Evolutionary conservation across 805 yeast genomes (phyloP).

Genomic region (Wickerhamiella lipophila): DNA sequence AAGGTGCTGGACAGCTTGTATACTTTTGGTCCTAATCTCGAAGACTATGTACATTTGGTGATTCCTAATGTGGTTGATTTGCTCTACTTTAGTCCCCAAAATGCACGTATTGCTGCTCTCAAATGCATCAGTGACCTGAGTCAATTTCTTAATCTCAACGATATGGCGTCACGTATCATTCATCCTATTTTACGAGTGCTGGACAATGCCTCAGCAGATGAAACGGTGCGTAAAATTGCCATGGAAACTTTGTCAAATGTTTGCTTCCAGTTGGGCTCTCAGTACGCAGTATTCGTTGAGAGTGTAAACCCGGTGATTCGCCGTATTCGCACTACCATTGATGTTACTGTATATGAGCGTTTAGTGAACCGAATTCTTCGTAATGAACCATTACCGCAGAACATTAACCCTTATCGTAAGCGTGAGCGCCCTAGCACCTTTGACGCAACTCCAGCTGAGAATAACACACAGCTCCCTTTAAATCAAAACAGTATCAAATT

Average conservation of each 20-base stretch:
- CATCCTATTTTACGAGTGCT: constrained; percentile 74
- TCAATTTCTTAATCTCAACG: constrained; percentile 56
- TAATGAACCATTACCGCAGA: constrained; percentile 78
- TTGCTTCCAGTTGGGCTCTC: constrained; percentile 68
- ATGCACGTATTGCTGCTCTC: constrained; percentile 59
- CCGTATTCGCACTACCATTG: constrained; percentile 11
- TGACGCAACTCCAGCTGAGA: constrained; percentile 50
- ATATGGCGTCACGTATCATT: constrained; percentile 80
- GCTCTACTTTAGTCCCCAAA: constrained; percentile 55
- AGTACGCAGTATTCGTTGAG: constrained; percentile 63
- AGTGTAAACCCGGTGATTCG: constrained; percentile 22
- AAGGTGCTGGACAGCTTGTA: constrained; percentile 74
- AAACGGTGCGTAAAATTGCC: constrained; percentile 42
- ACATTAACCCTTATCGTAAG: constrained; percentile 38
- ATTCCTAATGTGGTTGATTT: constrained; percentile 75
- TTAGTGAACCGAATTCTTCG: constrained; percentile 63
- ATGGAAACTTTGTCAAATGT: constrained; percentile 67
- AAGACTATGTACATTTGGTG: constrained; percentile 74
- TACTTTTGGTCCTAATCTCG: constrained; percentile 74
- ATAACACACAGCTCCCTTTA: constrained; percentile 62
- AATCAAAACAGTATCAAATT: constrained; percentile 52
- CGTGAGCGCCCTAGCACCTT: constrained; percentile 41
- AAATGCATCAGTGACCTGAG: constrained; percentile 74
- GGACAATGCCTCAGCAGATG: constrained; percentile 36
- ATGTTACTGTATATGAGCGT: constrained; percentile 49